phyloP scores from a whole-genome alignment of 495 filamentous ascomycete species.

The Xylaria bambusicola region DNA sequence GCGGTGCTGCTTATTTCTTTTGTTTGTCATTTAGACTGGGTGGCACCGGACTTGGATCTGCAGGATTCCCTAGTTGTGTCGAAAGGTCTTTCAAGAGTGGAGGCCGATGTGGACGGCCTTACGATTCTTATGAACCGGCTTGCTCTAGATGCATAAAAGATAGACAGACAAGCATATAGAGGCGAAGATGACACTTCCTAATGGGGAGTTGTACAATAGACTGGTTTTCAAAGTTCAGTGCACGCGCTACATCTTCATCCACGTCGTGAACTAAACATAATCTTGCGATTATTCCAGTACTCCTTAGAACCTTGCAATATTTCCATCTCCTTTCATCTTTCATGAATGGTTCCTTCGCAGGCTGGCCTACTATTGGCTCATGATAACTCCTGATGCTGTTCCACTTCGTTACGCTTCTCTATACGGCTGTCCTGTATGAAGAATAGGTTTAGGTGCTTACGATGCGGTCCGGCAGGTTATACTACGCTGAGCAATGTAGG shows the following conservation, averaged over 20 bases:
- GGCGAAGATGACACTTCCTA: slow-evolving; percentile 27
- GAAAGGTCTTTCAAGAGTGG: slow-evolving; percentile 18
- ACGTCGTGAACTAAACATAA: too few relatives aligned
- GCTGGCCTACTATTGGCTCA: too few relatives aligned
- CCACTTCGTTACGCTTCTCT: too few relatives aligned
- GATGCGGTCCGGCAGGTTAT: too few relatives aligned
- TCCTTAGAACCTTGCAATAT: too few relatives aligned
- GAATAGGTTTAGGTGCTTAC: too few relatives aligned
- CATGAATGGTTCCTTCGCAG: neutral
- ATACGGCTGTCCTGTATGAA: too few relatives aligned
- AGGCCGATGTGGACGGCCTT: slow-evolving; percentile 11
- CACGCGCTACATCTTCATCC: neutral
- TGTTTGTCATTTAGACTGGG: slow-evolving; percentile 35
- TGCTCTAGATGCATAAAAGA: slow-evolving; percentile 28
- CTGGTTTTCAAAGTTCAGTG: slow-evolving; percentile 19
- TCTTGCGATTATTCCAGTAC: neutral
- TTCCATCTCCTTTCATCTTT: neutral
- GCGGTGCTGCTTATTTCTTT: slow-evolving; percentile 26
- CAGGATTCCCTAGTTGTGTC: slow-evolving; percentile 30
- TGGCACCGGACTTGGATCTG: slow-evolving; percentile 29
- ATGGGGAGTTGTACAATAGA: slow-evolving; percentile 35
- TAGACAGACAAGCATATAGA: slow-evolving; percentile 31
- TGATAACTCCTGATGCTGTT: too few relatives aligned
- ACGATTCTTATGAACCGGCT: slow-evolving; percentile 20
- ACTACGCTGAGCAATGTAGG: too few relatives aligned